Percentiles rank a stretch among this genome's conserved stretches.
phyloP scores from a whole-genome alignment of 2,329 filamentous ascomycete genomes.

The Dryadomyces sulphureus region DNA sequence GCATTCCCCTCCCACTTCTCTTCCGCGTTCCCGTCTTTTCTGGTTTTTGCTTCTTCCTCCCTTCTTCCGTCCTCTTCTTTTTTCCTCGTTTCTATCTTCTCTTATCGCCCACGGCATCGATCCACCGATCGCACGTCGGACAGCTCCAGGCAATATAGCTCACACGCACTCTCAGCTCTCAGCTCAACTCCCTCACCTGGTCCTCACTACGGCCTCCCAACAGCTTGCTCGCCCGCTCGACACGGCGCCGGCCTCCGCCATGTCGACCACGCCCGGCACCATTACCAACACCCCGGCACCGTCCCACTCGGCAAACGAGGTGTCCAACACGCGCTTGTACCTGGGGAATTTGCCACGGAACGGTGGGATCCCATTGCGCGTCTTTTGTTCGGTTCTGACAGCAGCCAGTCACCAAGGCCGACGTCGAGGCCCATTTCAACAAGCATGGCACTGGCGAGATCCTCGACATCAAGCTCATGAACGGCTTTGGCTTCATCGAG shows the following conservation, averaged over 20 bases:
- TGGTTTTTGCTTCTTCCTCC: neutral
- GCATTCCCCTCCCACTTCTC: neutral
- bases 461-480: constrained; percentile 99
- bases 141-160: no score
- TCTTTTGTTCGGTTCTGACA: neutral
- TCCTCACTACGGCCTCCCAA: neutral
- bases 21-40: neutral
- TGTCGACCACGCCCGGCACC: neutral
- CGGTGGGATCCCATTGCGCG: constrained; percentile 37
- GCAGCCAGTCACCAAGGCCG: constrained; percentile 81
- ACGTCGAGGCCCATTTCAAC: constrained; percentile 91
- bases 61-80: neutral
- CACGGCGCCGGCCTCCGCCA: neutral
- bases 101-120: neutral
- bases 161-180: neutral
- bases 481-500: constrained; percentile 98
- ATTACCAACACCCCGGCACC: neutral
- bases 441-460: constrained; percentile 95
- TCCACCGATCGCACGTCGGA: no score
- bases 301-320: constrained; percentile 36
- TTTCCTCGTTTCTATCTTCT: constrained; percentile 24
- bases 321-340: constrained; percentile 34
- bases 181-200: neutral
- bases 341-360: constrained; percentile 71
- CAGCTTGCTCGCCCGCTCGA: neutral